Evolutionary conservation across 768 basidiomycete genomes (phyloP).

Genomic region (Lactarius hatsudake): DNA sequence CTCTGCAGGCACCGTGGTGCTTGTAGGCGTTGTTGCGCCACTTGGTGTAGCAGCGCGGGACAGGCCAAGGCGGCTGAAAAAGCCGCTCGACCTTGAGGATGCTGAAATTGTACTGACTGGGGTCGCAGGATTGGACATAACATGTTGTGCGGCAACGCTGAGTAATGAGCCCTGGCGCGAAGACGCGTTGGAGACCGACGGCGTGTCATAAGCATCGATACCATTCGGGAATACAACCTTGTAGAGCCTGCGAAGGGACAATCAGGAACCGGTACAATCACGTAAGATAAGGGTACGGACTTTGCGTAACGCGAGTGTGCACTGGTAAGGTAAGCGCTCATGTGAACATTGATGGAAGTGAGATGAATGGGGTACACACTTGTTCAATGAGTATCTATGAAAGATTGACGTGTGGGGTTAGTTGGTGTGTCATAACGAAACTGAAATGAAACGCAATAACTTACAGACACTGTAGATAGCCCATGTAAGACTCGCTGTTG

Average conservation of each 20-base stretch:
- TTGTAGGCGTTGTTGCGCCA: constrained; percentile 20
- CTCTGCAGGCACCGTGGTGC: constrained; percentile 9
- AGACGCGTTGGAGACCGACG: constrained; percentile 36
- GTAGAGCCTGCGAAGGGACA: constrained; percentile 45
- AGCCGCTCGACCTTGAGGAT: constrained; percentile 22
- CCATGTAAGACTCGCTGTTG: constrained; percentile 71
- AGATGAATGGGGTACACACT: constrained; percentile 35
- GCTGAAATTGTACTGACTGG: constrained; percentile 17
- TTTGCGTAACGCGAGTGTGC: constrained; percentile 76
- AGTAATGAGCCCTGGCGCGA: constrained; percentile 38
- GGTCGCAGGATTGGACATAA: constrained; percentile 27
- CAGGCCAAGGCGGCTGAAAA: constrained; percentile 33
- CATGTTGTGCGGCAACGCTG: constrained; percentile 11
- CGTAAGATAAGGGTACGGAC: constrained; percentile 35
- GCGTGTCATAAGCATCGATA: constrained; percentile 45
- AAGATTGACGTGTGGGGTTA: constrained; percentile 13
- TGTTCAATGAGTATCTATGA: constrained; percentile 51
- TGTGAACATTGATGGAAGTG: not conserved
- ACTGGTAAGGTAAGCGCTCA: constrained; percentile 32
- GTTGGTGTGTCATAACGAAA: not conserved
- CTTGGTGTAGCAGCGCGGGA: constrained; percentile 29
- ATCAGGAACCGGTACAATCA: not conserved
- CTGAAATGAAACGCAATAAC: constrained; percentile 29
- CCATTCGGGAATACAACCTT: constrained; percentile 66
- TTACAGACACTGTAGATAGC: constrained; percentile 76